These are phyloP conservation scores for Oryza meyeriana DNA, from an alignment of 176 grass and related monocot species.

Conservation along the genomic window DNA sequence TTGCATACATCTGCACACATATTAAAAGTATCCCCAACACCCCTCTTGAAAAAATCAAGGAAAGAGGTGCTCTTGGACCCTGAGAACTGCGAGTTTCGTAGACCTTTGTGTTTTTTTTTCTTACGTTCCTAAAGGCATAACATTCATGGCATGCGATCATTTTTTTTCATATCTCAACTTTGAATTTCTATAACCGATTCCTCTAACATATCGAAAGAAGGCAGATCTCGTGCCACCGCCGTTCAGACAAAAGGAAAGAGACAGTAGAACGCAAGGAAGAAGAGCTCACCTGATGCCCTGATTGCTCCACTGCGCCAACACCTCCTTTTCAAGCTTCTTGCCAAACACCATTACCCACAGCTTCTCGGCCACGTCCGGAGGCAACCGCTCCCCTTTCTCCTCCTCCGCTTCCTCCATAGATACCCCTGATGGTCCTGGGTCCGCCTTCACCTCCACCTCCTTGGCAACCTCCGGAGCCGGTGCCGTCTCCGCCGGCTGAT, in stretches of 20 bases:
- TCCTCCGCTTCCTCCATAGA: conserved; percentile 32
- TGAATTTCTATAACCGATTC: background rate
- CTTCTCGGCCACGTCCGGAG: conserved; percentile 51
- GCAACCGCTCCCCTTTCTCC: conserved; percentile 53
- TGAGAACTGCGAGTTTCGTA: no score
- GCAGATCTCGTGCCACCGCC: background rate
- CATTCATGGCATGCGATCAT: background rate
- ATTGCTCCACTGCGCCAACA: conserved; percentile 92
- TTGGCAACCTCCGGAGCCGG: conserved; percentile 1
- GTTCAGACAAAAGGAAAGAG: background rate
- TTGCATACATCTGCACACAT: conserved; percentile 18
- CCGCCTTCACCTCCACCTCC: conserved; percentile 24
- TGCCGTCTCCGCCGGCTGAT: background rate
- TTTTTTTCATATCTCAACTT: background rate
- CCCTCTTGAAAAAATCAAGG: no score
- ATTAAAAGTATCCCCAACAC: background rate
- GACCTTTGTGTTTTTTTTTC: no score
- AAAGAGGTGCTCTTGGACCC: background rate
- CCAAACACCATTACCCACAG: conserved; percentile 85
- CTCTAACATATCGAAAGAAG: background rate
- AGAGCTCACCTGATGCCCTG: conserved; percentile 86
- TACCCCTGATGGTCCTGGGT: background rate
- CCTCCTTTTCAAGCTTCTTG: conserved; percentile 53
- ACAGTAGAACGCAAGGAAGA: background rate
- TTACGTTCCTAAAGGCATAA: background rate